A percentile compares a stretch with the other conserved stretches of the same genome.
Conservation (phyloP, 108 stramenopile genomes). For the Cyclotella baltica region DNA sequence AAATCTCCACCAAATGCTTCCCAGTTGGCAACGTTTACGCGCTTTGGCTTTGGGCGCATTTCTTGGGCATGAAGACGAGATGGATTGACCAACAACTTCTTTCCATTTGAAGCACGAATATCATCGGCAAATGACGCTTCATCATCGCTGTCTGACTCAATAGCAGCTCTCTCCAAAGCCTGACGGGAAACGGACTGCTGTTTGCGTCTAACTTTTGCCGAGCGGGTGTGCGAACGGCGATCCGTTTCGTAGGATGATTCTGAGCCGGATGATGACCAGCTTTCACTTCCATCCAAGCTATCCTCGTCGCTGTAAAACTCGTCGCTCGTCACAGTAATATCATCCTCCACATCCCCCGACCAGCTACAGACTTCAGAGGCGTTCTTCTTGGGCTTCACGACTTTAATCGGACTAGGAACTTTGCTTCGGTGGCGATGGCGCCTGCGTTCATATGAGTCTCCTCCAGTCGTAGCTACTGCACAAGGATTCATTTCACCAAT, state of each 20-base stretch:
- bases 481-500: background rate
- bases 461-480: background rate
- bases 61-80: background rate
- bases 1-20: too few species aligned
- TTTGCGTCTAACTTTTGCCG: background rate
- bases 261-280: background rate
- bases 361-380: background rate
- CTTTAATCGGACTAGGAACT: background rate
- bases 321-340: background rate
- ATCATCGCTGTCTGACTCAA: background rate
- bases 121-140: background rate
- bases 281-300: conserved; percentile 10
- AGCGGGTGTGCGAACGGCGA: background rate
- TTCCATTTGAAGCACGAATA: background rate
- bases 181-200: conserved; percentile 9
- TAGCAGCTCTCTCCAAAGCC: conserved; percentile 10
- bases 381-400: background rate
- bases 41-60: background rate
- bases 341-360: background rate
- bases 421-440: background rate
- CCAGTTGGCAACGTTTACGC: too few species aligned
- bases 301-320: background rate
- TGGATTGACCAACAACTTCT: background rate
- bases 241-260: background rate
- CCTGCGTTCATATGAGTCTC: background rate